Evolutionary conservation across 164 flowering plant genomes (phyloP), one percentile per base, ranked within the genome.

Genomic region (Dillenia suffruticosa): DNA sequence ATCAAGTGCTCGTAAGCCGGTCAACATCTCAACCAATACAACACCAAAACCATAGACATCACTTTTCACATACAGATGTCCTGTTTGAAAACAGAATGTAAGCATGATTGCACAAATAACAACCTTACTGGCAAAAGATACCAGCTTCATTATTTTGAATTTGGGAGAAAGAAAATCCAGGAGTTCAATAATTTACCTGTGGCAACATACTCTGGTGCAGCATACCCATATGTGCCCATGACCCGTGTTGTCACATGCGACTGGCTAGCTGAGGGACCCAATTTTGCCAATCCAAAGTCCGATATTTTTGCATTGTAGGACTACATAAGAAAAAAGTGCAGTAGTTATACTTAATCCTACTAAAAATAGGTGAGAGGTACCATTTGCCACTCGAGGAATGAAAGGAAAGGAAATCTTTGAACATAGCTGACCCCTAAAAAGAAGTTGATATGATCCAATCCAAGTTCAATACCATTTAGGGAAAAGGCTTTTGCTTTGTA

Each of bases 21-120:
- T 82, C 12, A 92, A 63, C 61, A 89, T 81, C 76, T 92, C 97
- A 2, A 87, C 79, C 62, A 92, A 63, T 2, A 92, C 92, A 14
- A 92, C 96, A 0, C 97, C 97, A 67, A 89, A 92, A 9, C 90
- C 92, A 57, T 89, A 92, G 2, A 89, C 92, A 52, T 92, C 97
- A 9, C 96, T 92, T 77, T 87, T 92, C 44, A 92, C 81, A 48
- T 92, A 89, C 68, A 92, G 65, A 79, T 92, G 97, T 9, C 97
- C 97, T 87, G 89, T 50, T 57, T 50, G 45, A 69, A 32, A 32
- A 32, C 7, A 32, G 40, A 32, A 32, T 32, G 40, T 32, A 32
- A 5, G 7, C 40, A 32, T 7, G 0, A 32, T 32, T 32, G 7
- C 40, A 32, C 40, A 32, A 32, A 32, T 5, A 32, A 32, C 40